Percentiles rank a stretch among this genome's conserved stretches.
Evolutionary conservation across 805 yeast species (phyloP).

Genomic region (Geotrichum ghanense): DNA sequence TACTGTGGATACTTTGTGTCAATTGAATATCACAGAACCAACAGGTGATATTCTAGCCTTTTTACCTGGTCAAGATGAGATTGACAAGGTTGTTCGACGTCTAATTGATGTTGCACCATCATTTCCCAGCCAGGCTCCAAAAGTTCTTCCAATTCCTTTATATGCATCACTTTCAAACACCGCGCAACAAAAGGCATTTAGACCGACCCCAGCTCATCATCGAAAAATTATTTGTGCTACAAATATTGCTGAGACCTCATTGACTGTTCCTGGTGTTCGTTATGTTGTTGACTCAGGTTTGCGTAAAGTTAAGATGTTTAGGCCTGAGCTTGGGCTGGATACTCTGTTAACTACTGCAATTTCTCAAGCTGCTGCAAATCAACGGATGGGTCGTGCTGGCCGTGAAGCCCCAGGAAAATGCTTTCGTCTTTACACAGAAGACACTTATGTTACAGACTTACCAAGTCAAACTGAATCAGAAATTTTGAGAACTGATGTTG

Average conservation of each 20-base stretch:
- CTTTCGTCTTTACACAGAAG: conserved; percentile 70
- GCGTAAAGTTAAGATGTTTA: conserved; percentile 89
- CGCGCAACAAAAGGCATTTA: conserved; percentile 73
- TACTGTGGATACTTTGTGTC: conserved; percentile 60
- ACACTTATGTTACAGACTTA: conserved; percentile 43
- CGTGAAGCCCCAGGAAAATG: conserved; percentile 92
- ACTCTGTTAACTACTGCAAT: conserved; percentile 85
- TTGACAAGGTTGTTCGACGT: conserved; percentile 66
- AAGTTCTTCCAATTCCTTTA: conserved; percentile 66
- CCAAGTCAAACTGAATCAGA: conserved; percentile 86
- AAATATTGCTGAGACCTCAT: conserved; percentile 95
- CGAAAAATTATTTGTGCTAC: conserved; percentile 88
- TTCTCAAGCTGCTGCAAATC: conserved; percentile 89
- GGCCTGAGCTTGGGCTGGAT: conserved; percentile 86
- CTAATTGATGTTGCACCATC: conserved; percentile 47
- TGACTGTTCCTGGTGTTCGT: conserved; percentile 88
- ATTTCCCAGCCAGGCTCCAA: conserved; percentile 65
- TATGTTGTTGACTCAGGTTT: conserved; percentile 90
- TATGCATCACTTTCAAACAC: conserved; percentile 89
- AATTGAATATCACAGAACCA: conserved; percentile 67
- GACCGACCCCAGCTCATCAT: conserved; percentile 46
- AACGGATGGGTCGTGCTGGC: conserved; percentile 98
- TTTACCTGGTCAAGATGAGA: conserved; percentile 95
- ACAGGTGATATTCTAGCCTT: conserved; percentile 89
- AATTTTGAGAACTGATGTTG: conserved; percentile 73